Evolutionary conservation across 1,284 basidiomycete genomes (phyloP), one percentile per base, ranked within the genome.

Genomic region (Marasmius sp.): DNA sequence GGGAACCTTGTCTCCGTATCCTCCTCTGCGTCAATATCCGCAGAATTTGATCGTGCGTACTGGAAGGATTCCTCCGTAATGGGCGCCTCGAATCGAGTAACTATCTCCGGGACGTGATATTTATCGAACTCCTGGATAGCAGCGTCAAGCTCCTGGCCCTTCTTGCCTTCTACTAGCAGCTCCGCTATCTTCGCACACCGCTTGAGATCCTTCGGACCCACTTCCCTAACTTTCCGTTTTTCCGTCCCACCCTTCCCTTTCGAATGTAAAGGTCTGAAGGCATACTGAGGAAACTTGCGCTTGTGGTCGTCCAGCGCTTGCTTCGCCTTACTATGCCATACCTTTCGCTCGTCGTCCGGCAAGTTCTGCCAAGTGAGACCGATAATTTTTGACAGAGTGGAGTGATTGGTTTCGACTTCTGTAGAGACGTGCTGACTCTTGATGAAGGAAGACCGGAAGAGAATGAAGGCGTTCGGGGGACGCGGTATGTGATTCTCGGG

Each of bases 401-500:
- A 89, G 74, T 93, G 92, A 68, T 91, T 89, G 55, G 88, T 87
- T 76, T 93, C 90, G 43, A 93, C 86, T 47, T 85, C 85, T 5
- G 86, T 82, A 4, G 92, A 89, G 57, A 94, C 88, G 59, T 91
- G 82, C 62, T 88, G 87, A 50, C 82, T 83, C 69, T 88, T 86
- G 68, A 93, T 92, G 67, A 93, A 92, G 47, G 85, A 83, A 0
- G 91, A 92, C 56, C 93, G 87, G 77, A 94, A 95, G 68, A 95
- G 82, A 70, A 95, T 95, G 75, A 94, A 95, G 37, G 93, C 93
- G 72, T 95, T 95, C 1, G 92, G 88, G 0, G 93, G 93, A 18
- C 93, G 85, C 52, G 93, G 92, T 68, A 94, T 89, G 70, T 94
- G 91, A 66, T 90, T 86, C 14, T 86, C 80, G 58, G 86, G 81